Base-by-base conservation (phyloP, 768 basidiomycete genomes). In the Podaxis sp. region DNA sequence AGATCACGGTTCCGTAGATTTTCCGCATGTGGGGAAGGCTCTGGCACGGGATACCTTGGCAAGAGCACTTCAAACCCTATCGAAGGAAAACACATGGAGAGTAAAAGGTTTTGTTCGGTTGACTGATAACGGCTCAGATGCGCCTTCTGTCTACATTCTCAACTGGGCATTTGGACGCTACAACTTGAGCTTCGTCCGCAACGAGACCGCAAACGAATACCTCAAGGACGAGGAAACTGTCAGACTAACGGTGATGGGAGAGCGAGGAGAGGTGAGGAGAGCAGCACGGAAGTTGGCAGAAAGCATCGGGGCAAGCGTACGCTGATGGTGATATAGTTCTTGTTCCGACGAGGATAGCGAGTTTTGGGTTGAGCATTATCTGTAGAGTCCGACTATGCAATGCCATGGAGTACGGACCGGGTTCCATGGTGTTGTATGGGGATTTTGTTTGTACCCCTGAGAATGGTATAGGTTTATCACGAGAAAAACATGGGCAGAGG, bases 131-230 rank as follows among this genome's bases (percentile, higher is more conserved):
- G 72, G 58, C 11, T 63, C 36, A 3, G 46, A 38, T 13, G 28
- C 21, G 7, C n/a, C 50, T 6, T 55, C 75, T 6, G 66, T 73
- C 40, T 48, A 80, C 68, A 89, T 94, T 61, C 66, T 96, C 61
- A 98, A 98, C 69, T 98, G 93, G 93, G 94, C 95, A 5, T 98
- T 97, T 74, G 92, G 92, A 13, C 83, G 95, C 42, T 87, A 83
- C 69, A 91, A 94, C 27, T 80, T 86, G 10, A 76, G 44, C 71
- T 38, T 11, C 2, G 48, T 65, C 14, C 52, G 38, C 21, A 36
- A 23, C 2, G 59, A 61, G 28, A 37, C 25, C 4, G 40, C 51
- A 42, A 50, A 10, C 48, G 71, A 71, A 0, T 72, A 73, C n/a
- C 65, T 66, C 37, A 53, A 70, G n/a, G 66, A 65, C 21, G 68